Conservation (phyloP, 208 protist species). For the Trypanosoma melophagium region DNA sequence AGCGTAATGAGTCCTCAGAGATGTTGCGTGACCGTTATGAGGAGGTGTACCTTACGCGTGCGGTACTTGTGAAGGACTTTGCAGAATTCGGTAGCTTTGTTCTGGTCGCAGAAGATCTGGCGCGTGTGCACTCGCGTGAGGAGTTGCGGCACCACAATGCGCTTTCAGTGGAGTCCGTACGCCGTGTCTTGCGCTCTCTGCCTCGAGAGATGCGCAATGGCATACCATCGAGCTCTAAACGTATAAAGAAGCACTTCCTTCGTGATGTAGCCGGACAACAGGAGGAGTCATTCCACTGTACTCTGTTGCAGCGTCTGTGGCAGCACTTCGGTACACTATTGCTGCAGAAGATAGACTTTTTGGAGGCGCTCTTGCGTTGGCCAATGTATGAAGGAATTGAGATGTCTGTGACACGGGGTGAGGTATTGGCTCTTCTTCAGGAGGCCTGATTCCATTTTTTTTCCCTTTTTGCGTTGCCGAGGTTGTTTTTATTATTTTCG, state of each 20-base stretch:
- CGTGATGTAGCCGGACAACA: conserved; percentile 52
- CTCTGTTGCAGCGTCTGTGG: conserved; percentile 81
- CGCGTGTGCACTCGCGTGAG: conserved; percentile 69
- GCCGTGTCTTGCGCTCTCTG: conserved; percentile 50
- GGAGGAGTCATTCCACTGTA: conserved; percentile 78
- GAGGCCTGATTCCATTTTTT: conserved; percentile 28
- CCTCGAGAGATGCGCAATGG: conserved; percentile 72
- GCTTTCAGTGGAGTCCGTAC: conserved; percentile 65
- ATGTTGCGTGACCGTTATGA: conserved; percentile 76
- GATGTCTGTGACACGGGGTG: conserved; percentile 34
- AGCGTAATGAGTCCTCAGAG: conserved; percentile 68
- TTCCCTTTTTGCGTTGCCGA: neutral
- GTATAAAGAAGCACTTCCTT: conserved; percentile 87
- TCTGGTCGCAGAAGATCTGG: conserved; percentile 79
- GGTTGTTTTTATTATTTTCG: neutral
- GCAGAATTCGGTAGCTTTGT: conserved; percentile 74
- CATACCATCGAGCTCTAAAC: conserved; percentile 51
- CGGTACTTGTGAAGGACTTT: conserved; percentile 73
- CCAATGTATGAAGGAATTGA: conserved; percentile 54
- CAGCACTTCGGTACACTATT: conserved; percentile 72
- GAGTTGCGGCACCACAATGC: conserved; percentile 83
- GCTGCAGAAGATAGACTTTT: conserved; percentile 73
- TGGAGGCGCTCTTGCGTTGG: conserved; percentile 54
- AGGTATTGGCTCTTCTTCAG: conserved; percentile 49
- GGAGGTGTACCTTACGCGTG: conserved; percentile 84